Conservation (phyloP, 495 filamentous ascomycete species). For the Rusavskia elegans region DNA sequence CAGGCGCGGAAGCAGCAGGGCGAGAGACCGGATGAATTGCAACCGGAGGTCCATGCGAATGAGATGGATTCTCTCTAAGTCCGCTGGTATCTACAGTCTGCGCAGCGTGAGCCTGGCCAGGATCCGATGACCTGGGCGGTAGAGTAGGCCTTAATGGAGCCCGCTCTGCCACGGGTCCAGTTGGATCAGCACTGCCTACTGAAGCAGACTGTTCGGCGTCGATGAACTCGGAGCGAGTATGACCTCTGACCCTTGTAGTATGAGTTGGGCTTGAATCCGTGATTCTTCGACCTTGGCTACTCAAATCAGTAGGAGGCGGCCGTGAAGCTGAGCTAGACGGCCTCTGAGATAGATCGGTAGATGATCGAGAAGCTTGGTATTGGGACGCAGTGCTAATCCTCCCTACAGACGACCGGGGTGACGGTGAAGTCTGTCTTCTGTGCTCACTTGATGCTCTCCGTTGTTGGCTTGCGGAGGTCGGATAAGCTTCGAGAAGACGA, state of each 20-base stretch:
- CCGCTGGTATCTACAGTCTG: too few relatives aligned
- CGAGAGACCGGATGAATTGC: background rate
- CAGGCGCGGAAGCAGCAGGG: constrained; percentile 1
- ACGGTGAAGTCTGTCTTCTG: constrained; percentile 15
- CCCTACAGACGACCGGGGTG: constrained; percentile 4
- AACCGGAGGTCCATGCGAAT: constrained; percentile 11
- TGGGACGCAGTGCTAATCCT: constrained; percentile 21
- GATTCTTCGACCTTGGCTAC: constrained; percentile 24
- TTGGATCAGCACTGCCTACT: background rate
- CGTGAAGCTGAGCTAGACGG: constrained; percentile 16
- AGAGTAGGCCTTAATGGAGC: background rate
- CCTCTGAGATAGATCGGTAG: constrained; percentile 41
- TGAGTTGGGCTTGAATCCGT: constrained; percentile 23
- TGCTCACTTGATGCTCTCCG: constrained; percentile 35
- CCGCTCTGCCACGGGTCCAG: background rate
- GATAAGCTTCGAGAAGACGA: constrained; percentile 34
- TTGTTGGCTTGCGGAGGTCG: constrained; percentile 23
- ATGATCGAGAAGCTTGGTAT: constrained; percentile 34
- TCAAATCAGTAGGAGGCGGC: constrained; percentile 3
- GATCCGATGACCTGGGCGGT: background rate
- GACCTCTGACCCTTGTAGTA: background rate
- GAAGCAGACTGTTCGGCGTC: background rate
- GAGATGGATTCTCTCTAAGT: constrained; percentile 4
- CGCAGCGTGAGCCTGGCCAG: background rate
- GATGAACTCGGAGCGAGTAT: background rate